A percentile compares a stretch with the other conserved stretches of the same genome.
Conservation (phyloP, 1,284 basidiomycete species). For the Volvariella volvacea region DNA sequence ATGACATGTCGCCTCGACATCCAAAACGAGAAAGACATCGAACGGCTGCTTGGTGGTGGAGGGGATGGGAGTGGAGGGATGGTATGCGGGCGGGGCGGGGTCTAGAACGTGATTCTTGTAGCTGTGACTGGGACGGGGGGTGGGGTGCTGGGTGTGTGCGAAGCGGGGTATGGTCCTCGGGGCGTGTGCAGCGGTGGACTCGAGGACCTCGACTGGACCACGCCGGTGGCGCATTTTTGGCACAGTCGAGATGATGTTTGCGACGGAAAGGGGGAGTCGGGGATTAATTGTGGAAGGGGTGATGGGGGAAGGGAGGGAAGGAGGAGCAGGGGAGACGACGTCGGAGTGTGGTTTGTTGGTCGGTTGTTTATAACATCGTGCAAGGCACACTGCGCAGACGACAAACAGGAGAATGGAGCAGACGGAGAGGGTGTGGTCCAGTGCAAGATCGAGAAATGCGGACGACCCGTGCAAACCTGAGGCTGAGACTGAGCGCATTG, state of each 20-base stretch:
- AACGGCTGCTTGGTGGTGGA: constrained; percentile 39
- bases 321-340: background rate
- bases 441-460: constrained; percentile 4
- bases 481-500: background rate
- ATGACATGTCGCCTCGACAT: constrained; percentile 90
- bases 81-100: constrained; percentile 15
- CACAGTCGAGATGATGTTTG: background rate
- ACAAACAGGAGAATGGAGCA: constrained; percentile 11
- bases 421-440: constrained; percentile 11
- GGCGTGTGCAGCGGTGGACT: background rate
- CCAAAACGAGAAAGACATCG: constrained; percentile 71
- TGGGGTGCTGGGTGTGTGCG: background rate
- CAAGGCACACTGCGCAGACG: constrained; percentile 24
- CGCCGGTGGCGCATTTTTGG: background rate
- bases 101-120: constrained; percentile 18
- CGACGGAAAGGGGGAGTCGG: too few relatives aligned
- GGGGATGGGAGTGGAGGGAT: constrained; percentile 2
- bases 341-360: background rate
- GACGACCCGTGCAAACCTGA: background rate
- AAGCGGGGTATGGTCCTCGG: background rate
- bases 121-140: constrained; percentile 4
- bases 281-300: constrained; percentile 7
- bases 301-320: constrained; percentile 5
- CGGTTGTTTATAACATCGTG: constrained; percentile 20
- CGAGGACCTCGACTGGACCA: background rate